Conservation (phyloP, 371 early-diverging fungal genomes). For the Mycotypha africana region DNA sequence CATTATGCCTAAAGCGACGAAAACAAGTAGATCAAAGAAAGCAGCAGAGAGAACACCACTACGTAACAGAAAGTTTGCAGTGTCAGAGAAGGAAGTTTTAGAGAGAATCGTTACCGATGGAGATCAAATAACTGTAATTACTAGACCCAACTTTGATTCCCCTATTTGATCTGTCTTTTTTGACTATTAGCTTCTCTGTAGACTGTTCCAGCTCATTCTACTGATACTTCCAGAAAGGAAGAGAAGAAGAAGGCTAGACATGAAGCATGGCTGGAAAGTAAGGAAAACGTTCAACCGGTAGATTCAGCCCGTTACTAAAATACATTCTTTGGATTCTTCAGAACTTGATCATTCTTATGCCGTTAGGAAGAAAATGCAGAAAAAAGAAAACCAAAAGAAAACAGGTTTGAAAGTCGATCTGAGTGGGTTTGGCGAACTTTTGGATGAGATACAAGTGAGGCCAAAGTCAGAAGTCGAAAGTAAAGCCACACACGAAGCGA, state of each 20-base stretch:
- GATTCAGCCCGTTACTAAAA: neutral
- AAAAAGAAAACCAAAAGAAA: slow-evolving; percentile 31
- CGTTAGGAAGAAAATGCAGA: slow-evolving; percentile 39
- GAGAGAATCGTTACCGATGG: slow-evolving; percentile 14
- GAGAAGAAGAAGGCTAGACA: slow-evolving; percentile 51
- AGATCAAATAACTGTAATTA: too few species aligned
- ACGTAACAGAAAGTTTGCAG: slow-evolving; percentile 20
- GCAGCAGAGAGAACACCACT: too few species aligned
- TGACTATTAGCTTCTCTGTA: too few species aligned
- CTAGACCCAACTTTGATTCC: too few species aligned
- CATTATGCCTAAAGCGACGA: too few species aligned
- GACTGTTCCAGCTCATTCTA: slow-evolving; percentile 12
- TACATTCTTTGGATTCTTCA: slow-evolving; percentile 4
- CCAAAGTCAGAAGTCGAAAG: slow-evolving; percentile 13
- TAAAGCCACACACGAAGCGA: slow-evolving; percentile 14
- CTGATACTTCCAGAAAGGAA: slow-evolving; percentile 28
- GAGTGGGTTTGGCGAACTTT: slow-evolving; percentile 37
- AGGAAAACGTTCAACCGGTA: neutral
- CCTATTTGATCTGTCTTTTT: too few species aligned
- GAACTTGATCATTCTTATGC: slow-evolving; percentile 52
- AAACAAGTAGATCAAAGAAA: too few species aligned
- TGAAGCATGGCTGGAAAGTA: slow-evolving; percentile 57
- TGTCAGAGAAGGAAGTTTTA: slow-evolving; percentile 16
- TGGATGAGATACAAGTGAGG: slow-evolving; percentile 31
- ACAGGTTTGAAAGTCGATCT: slow-evolving; percentile 25